Evolutionary conservation across 257 asterid species (phyloP).

Genomic region (Gynochthodes officinalis): DNA sequence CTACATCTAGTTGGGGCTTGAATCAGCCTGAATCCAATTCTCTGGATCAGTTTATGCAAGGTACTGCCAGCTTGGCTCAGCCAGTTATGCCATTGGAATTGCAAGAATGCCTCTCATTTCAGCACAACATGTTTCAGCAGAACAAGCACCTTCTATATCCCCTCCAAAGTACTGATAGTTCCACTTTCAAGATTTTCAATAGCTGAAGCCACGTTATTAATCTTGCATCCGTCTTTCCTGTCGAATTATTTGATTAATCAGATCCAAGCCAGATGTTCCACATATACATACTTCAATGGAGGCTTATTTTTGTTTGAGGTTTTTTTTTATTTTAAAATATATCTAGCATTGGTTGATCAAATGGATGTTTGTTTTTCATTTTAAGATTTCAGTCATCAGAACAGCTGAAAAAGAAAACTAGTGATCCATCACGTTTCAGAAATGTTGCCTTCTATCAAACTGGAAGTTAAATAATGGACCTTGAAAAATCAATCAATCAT

Average conservation of each 20-base stretch:
- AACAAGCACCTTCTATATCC: neutral
- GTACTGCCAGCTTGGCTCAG: neutral
- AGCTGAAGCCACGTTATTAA: neutral
- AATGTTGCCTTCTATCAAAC: no score
- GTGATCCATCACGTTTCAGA: no score
- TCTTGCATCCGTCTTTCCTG: neutral
- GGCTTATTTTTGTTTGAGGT: neutral
- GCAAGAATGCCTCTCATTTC: conserved; percentile 7
- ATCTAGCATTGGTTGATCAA: neutral
- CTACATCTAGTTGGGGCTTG: conserved; percentile 1
- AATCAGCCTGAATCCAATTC: conserved; percentile 8
- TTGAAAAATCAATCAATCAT: no score
- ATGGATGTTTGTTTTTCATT: neutral
- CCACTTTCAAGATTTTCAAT: neutral
- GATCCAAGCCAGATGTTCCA: no score
- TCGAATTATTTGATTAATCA: no score
- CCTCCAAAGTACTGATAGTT: neutral
- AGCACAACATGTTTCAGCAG: neutral
- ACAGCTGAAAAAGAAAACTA: neutral
- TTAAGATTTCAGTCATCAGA: neutral
- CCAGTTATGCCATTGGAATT: neutral
- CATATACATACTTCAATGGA: no score
- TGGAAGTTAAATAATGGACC: no score
- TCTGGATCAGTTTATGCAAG: conserved; percentile 9
- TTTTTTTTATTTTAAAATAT: no score